Evolutionary conservation across 78 protist species (phyloP).

Genomic region (Monocercomonoides exilis): DNA sequence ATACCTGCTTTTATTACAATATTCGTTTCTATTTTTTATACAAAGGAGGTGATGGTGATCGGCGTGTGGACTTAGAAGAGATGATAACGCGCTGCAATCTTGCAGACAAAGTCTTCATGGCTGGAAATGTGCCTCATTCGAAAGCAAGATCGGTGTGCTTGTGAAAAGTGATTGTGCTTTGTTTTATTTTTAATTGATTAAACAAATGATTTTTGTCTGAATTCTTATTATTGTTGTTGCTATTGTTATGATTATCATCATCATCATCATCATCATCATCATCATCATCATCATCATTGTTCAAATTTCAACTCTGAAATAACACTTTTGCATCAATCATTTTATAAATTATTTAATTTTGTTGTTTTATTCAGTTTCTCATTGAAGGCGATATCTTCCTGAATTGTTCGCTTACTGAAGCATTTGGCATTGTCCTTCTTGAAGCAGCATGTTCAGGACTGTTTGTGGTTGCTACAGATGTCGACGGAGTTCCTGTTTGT

Average conservation of each 20-base stretch:
- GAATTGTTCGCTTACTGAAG: conserved; percentile 89
- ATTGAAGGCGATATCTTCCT: conserved; percentile 84
- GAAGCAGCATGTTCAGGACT: conserved; percentile 84
- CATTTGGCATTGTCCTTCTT: conserved; percentile 93
- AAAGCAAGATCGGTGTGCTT: conserved; percentile 61
- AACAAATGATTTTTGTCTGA: too few species aligned
- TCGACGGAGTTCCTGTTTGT: conserved; percentile 18
- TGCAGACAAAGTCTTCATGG: conserved; percentile 70
- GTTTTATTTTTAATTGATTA: too few species aligned
- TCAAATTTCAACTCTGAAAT: too few species aligned
- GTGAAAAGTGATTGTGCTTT: too few species aligned
- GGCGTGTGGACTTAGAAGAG: not conserved
- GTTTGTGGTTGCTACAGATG: conserved; percentile 29
- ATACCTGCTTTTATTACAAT: too few species aligned
- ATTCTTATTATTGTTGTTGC: too few species aligned
- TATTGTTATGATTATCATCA: too few species aligned
- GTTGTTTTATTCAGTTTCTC: conserved; percentile 36
- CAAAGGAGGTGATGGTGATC: conserved; percentile 4
- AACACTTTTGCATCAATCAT: too few species aligned
- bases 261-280: too few species aligned
- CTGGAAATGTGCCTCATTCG: conserved; percentile 73
- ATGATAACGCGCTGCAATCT: conserved; percentile 70
- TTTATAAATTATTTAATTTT: too few species aligned
- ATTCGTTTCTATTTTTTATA: too few species aligned
- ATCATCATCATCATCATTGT: not conserved